A percentile compares a stretch with the other conserved stretches of the same genome.
phyloP scores from a whole-genome alignment of 2,329 filamentous ascomycete species.

The Plectosphaerella sp. region DNA sequence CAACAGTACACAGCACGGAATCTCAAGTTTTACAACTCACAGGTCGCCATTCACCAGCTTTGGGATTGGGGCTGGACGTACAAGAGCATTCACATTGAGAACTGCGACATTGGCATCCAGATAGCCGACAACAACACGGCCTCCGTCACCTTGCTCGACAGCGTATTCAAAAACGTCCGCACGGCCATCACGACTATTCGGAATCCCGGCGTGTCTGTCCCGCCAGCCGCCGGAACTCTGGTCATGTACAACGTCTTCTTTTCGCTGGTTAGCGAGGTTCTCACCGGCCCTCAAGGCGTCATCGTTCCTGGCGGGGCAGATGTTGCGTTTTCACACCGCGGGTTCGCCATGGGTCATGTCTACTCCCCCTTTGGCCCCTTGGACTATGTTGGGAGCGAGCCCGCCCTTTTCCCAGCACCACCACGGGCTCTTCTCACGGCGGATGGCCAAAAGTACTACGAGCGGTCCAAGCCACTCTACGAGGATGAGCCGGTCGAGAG shows the following conservation, averaged over 20 bases:
- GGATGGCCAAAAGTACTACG: conserved; percentile 53
- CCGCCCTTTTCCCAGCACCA: conserved; percentile 43
- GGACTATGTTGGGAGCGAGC: conserved; percentile 42
- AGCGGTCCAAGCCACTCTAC: conserved; percentile 76
- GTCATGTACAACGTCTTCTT: conserved; percentile 45
- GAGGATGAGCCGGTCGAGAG: conserved; percentile 48
- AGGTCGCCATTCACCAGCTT: conserved; percentile 65
- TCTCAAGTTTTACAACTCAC: conserved; percentile 58
- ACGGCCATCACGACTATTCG: conserved; percentile 64
- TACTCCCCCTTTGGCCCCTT: conserved; percentile 47
- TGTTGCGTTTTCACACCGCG: conserved; percentile 49
- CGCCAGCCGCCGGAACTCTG: conserved; percentile 36
- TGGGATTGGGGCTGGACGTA: conserved; percentile 79
- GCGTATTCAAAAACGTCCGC: conserved; percentile 61
- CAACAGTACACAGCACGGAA: conserved; percentile 72
- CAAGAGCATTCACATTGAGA: conserved; percentile 59
- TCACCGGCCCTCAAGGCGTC: conserved; percentile 34
- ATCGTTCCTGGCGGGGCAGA: conserved; percentile 52
- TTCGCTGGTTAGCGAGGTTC: conserved; percentile 27
- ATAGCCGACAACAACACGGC: conserved; percentile 64
- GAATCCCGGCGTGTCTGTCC: conserved; percentile 20
- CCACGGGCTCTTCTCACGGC: conserved; percentile 39
- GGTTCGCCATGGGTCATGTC: conserved; percentile 49
- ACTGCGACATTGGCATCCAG: conserved; percentile 63
- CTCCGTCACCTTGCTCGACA: conserved; percentile 72